Base-by-base conservation (phyloP, 768 basidiomycete species). In the Pisolithus microcarpus region DNA sequence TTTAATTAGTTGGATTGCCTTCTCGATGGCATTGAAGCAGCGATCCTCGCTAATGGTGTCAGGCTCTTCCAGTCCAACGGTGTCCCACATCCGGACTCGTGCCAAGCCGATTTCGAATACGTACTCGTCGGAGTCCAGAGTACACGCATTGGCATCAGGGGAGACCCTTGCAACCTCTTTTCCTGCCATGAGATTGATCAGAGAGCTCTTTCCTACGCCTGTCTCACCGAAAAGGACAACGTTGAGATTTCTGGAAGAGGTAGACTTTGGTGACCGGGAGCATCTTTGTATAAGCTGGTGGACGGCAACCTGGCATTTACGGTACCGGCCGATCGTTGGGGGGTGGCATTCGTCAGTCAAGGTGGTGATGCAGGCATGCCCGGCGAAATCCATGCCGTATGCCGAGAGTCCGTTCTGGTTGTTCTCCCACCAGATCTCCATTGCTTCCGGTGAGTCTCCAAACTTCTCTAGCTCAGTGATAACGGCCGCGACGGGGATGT, bases 201-300 rank as follows among this genome's bases (percentile, higher is more conserved):
- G 53, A 1, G 63, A 65, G 37, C 54, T 55, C 43, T 52, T 56
- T 19, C 54, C 54, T 21, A 51, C 40, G 16, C 71, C 69, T 0
- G 63, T 65, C 54, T 73, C 72, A 1, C 74, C 74, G 39, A 75
- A 75, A 16, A 75, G 38, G 16, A 75, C 51, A 31, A 74, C 56
- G 44, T 74, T 61, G 24, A 63, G 9, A n/a, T 61, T 59, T 18
- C 55, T 61, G 3, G 61, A 57, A 9, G 54, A 51, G 13, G 19
- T 21, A 1, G 57, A 63, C 2, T 48, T 57, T 11, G 57, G 54
- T 21, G 43, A 56, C 26, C 58, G 62, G 6, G 61, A 51, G 8
- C 51, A 48, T 15, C 38, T 28, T 7, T 46, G 21, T 4, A 63
- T 59, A n/a, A 63, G 57, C 8, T 50, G 38, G 46, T 57, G 61